A percentile compares a stretch with the other conserved stretches of the same genome.
Conservation (phyloP, 345 rosid species). For the Boechera divaricarpa region DNA sequence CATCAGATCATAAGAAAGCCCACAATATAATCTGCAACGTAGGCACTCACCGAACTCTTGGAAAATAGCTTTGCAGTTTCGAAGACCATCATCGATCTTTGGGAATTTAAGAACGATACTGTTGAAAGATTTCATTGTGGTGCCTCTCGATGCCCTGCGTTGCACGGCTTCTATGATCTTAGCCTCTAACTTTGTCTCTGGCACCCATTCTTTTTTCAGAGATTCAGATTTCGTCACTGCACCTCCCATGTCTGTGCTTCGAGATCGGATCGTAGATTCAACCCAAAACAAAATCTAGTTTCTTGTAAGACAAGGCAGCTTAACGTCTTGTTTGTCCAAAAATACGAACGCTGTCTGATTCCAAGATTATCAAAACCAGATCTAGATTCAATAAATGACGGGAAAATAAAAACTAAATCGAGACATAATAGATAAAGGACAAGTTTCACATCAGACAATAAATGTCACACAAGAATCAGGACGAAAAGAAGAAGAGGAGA, state of each 20-base stretch:
- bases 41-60: conserved; percentile 73
- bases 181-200: conserved; percentile 86
- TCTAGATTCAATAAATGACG: conserved; percentile 27
- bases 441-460: conserved; percentile 31
- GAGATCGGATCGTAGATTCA: conserved; percentile 33
- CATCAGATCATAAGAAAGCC: neutral
- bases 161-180: conserved; percentile 83
- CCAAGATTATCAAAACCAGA: conserved; percentile 25
- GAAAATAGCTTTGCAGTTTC: conserved; percentile 84
- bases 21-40: neutral
- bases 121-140: conserved; percentile 77
- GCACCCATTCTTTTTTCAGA: conserved; percentile 49
- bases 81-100: conserved; percentile 77
- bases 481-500: conserved; percentile 13
- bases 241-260: conserved; percentile 62
- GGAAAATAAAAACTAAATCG: neutral
- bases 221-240: conserved; percentile 53
- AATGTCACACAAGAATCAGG: conserved; percentile 43
- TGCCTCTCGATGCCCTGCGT: conserved; percentile 69
- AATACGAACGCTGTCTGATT: conserved; percentile 21
- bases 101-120: conserved; percentile 89
- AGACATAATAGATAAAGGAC: conserved; percentile 15
- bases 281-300: conserved; percentile 19
- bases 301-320: conserved; percentile 47
- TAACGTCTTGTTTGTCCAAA: conserved; percentile 10